Base-by-base conservation (phyloP, 768 basidiomycete species). In the Rhodosporidiobolus sp. region DNA sequence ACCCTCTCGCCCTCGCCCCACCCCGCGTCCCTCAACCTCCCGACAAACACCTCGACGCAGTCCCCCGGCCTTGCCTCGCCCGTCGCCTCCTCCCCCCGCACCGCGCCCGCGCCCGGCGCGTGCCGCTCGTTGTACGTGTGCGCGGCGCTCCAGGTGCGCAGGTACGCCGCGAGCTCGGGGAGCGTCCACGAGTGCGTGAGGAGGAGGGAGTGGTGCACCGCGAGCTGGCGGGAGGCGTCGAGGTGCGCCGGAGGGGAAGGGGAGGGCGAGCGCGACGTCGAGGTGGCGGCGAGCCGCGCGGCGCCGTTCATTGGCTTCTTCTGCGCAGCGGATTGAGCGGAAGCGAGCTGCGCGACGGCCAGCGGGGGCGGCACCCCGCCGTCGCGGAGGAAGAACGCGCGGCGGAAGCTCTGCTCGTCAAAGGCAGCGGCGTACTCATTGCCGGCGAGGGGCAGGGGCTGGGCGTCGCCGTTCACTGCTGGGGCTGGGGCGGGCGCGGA, bases 111-210 rank as follows among this genome's bases (percentile, higher is more conserved):
- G 0, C 89, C 89, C 6, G 58, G 34, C 5, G 4, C 14, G 77
- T 87, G 84, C 19, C 77, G 77, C 73, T 89, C 88, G 71, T 87
- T 86, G 79, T 85, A 92, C 20, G 85, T 86, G 70, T 89, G 87
- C 60, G 90, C 81, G 3, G 89, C 82, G 76, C 88, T 90, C 83
- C 85, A 88, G 0, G 90, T 90, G 58, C 86, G 83, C 28, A 92
- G 82, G 78, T 91, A 92, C 3, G 83, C 85, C 10, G 89, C 83
- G 0, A 92, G 81, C 67, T 86, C 86, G 20, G 84, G 1, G 22
- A 71, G 26, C 3, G 35, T 59, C 69, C 55, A 64, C 3, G 26
- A 24, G 4, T 58, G 64, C 9, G 35, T 61, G n/a, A 74, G 66
- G 49, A 74, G 61, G 22, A 73, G 45, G 1, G 50, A 12, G 34